Evolutionary conservation across 2,329 filamentous ascomycete genomes (phyloP).

Genomic region (Colletotrichum trifolii): DNA sequence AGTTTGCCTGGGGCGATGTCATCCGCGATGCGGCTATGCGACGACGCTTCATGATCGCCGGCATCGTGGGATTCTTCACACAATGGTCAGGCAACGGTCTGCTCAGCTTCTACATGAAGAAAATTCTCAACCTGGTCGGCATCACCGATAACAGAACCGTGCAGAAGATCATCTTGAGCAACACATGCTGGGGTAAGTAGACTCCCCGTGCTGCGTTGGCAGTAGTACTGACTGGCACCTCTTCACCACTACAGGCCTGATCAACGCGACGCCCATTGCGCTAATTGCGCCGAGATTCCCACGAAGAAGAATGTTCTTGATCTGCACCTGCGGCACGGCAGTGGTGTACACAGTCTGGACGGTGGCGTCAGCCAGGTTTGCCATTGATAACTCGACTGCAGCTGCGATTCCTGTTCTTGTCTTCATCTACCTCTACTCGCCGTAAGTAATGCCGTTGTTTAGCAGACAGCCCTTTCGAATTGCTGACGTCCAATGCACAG

Average conservation of each 20-base stretch:
- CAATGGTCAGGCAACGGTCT: constrained; percentile 43
- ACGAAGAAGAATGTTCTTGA: constrained; percentile 49
- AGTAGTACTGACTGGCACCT: not conserved
- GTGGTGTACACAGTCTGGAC: constrained; percentile 53
- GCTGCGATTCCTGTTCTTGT: constrained; percentile 53
- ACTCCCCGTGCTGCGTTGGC: not conserved
- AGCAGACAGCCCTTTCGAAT: too few species aligned
- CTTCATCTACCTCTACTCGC: constrained; percentile 56
- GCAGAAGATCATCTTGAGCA: constrained; percentile 51
- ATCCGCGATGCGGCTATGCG: constrained; percentile 48
- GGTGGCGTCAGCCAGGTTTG: constrained; percentile 50
- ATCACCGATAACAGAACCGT: constrained; percentile 50
- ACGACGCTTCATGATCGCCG: constrained; percentile 57
- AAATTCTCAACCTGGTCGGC: constrained; percentile 50
- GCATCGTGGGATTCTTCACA: constrained; percentile 62
- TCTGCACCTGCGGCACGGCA: constrained; percentile 48
- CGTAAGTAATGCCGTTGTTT: constrained; percentile 38
- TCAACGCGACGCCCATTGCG: constrained; percentile 50
- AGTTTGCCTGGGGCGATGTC: constrained; percentile 53
- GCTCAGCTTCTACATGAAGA: constrained; percentile 53
- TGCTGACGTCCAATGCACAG: not conserved
- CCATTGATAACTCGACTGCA: constrained; percentile 44
- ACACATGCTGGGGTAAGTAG: constrained; percentile 47
- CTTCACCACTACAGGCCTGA: constrained; percentile 38
- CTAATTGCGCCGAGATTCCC: constrained; percentile 48